Evolutionary conservation across 257 asterid species (phyloP).

Genomic region (Nemophila menziesii): DNA sequence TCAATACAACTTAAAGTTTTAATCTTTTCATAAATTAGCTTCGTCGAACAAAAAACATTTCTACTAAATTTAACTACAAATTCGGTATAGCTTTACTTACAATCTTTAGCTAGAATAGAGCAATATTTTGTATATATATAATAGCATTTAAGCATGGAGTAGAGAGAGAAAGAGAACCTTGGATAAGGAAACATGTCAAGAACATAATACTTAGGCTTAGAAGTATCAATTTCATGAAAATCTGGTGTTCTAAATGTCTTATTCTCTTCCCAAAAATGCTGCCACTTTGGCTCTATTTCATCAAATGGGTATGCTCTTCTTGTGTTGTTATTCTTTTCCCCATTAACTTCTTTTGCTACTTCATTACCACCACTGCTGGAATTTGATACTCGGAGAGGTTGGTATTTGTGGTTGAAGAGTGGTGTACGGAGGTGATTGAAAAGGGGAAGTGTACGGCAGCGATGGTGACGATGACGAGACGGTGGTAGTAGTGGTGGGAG

Average conservation of each 20-base stretch:
- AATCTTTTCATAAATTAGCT: background rate
- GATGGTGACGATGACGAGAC: background rate
- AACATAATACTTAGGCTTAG: slow-evolving; percentile 90
- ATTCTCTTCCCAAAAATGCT: slow-evolving; percentile 73
- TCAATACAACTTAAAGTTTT: background rate
- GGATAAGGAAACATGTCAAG: slow-evolving; percentile 99
- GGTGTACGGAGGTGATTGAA: slow-evolving; percentile 12
- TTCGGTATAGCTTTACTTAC: no score
- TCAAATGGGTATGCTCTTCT: slow-evolving; percentile 71
- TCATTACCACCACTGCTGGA: slow-evolving; percentile 10
- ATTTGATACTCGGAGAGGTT: slow-evolving; percentile 20
- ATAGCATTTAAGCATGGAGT: background rate
- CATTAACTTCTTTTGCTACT: slow-evolving; percentile 3
- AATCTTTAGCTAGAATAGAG: background rate
- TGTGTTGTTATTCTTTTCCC: slow-evolving; percentile 2
- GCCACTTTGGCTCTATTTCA: slow-evolving; percentile 90
- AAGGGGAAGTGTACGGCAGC: slow-evolving; percentile 13
- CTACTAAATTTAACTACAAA: no score
- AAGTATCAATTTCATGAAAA: slow-evolving; percentile 75
- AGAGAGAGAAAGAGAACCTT: slow-evolving; percentile 30
- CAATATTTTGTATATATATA: background rate
- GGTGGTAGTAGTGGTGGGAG: slow-evolving; percentile 10
- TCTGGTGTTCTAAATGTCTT: slow-evolving; percentile 82
- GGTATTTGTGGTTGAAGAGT: slow-evolving; percentile 10
- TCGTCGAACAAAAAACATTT: background rate